These are phyloP conservation scores for Massospora cicadina DNA, from an alignment of 371 early-diverging fungal species.

Conservation along the genomic window DNA sequence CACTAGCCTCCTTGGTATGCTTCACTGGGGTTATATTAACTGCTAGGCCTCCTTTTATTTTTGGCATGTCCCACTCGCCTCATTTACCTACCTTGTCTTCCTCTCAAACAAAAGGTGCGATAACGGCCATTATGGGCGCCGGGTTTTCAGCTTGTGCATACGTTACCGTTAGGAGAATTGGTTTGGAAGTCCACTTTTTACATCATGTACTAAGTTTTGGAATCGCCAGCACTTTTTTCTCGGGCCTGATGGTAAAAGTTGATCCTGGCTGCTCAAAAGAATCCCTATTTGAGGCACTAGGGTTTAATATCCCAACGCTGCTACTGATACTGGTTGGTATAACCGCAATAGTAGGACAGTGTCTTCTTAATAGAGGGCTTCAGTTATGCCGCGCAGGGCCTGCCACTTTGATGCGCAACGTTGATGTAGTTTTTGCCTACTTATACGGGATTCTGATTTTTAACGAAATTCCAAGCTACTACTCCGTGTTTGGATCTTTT, in stretches of 20 bases:
- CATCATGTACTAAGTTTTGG: slow-evolving; percentile 64
- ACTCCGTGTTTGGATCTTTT: slow-evolving; percentile 35
- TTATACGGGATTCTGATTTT: slow-evolving; percentile 46
- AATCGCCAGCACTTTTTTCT: slow-evolving; percentile 25
- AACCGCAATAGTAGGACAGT: slow-evolving; percentile 53
- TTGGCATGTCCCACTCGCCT: slow-evolving; percentile 14
- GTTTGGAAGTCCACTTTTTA: slow-evolving; percentile 40
- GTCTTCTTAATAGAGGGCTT: slow-evolving; percentile 49
- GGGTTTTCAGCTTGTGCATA: slow-evolving; percentile 34
- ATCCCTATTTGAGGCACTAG: neutral
- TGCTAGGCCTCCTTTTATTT: slow-evolving; percentile 39
- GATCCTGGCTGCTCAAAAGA: slow-evolving; percentile 7
- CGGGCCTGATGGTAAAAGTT: slow-evolving; percentile 14
- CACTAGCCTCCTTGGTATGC: slow-evolving; percentile 28
- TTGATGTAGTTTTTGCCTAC: slow-evolving; percentile 67
- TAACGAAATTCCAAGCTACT: slow-evolving; percentile 35
- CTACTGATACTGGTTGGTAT: neutral
- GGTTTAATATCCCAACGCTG: neutral
- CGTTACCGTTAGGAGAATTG: slow-evolving; percentile 49
- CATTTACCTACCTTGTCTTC: neutral
- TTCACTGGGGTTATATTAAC: slow-evolving; percentile 45
- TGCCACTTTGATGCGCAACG: slow-evolving; percentile 57
- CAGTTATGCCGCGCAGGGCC: slow-evolving; percentile 61
- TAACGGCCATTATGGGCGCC: slow-evolving; percentile 7
- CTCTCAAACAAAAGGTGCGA: neutral